Percentiles rank a stretch among this genome's conserved stretches.
Conservation (phyloP, 2,329 filamentous ascomycete genomes). For the Trichoderma sp. region DNA sequence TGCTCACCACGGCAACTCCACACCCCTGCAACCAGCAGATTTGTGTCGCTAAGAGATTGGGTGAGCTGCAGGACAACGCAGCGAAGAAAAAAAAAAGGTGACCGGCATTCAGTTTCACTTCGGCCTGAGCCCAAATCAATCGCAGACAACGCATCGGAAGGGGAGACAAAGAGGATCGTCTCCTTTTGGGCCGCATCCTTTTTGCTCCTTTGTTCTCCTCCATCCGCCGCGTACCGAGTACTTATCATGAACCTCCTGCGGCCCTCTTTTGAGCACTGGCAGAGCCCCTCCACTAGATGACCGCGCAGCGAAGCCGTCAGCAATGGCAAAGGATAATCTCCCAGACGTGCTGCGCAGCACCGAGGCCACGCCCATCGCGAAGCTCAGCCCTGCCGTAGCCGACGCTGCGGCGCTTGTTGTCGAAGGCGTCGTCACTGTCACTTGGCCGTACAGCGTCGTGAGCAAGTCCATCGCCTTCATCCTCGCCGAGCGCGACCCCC, state of each 20-base stretch:
- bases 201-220: neutral
- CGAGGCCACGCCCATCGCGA: slow-evolving; percentile 51
- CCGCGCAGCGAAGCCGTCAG: slow-evolving; percentile 12
- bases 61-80: slow-evolving; percentile 16
- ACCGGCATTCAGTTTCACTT: neutral
- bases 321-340: slow-evolving; percentile 28
- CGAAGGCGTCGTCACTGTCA: slow-evolving; percentile 73
- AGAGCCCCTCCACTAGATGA: slow-evolving; percentile 17
- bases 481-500: slow-evolving; percentile 80
- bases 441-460: slow-evolving; percentile 87
- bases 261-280: neutral
- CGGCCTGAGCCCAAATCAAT: neutral
- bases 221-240: too few relatives aligned
- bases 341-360: slow-evolving; percentile 29
- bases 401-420: slow-evolving; percentile 47
- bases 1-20: neutral
- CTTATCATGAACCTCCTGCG: slow-evolving; percentile 8
- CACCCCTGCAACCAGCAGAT: slow-evolving; percentile 9
- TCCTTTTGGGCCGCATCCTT: neutral
- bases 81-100: slow-evolving; percentile 12
- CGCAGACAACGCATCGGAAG: slow-evolving; percentile 1
- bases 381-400: slow-evolving; percentile 48
- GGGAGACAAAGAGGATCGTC: neutral
- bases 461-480: slow-evolving; percentile 72
- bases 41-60: slow-evolving; percentile 18